Percentiles rank a stretch among this genome's conserved stretches.
Conservation (phyloP, 164 flowering plant species). For the Sedum album region DNA sequence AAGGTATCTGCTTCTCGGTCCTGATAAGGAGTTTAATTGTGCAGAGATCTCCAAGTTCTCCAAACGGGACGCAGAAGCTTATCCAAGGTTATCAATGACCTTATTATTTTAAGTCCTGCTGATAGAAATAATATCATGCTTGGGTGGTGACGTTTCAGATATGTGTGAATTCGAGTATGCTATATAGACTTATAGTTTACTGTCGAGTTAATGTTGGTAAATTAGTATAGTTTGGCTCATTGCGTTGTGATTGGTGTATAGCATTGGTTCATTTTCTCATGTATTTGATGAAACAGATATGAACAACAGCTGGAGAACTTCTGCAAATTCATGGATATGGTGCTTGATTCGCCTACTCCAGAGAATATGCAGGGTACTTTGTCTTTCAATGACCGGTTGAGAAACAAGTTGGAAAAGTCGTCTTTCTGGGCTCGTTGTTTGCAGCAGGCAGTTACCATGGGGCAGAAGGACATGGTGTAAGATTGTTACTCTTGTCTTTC, state of each 20-base stretch:
- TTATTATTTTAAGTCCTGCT: too few relatives aligned
- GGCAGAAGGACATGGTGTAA: constrained; percentile 82
- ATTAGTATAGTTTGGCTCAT: too few relatives aligned
- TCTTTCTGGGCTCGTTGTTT: constrained; percentile 63
- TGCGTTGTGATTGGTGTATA: too few relatives aligned
- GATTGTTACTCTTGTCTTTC: constrained; percentile 10
- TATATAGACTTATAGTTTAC: background rate
- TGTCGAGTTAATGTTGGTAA: background rate
- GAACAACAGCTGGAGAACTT: constrained; percentile 70
- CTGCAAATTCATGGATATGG: constrained; percentile 71
- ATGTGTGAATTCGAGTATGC: background rate
- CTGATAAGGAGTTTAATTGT: constrained; percentile 48
- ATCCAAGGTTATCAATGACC: constrained; percentile 42
- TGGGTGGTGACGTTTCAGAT: background rate
- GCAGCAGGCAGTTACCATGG: constrained; percentile 44
- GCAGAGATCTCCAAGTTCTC: constrained; percentile 89
- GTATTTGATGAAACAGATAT: constrained; percentile 36
- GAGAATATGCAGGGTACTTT: constrained; percentile 39
- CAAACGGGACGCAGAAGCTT: constrained; percentile 64
- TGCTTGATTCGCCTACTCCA: constrained; percentile 87
- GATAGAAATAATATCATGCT: background rate
- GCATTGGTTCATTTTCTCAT: background rate
- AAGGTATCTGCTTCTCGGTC: constrained; percentile 74
- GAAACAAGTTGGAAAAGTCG: constrained; percentile 50
- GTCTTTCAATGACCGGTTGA: constrained; percentile 41